Base-by-base conservation (phyloP, 1,284 basidiomycete species). In the Rhodotorula sp. region DNA sequence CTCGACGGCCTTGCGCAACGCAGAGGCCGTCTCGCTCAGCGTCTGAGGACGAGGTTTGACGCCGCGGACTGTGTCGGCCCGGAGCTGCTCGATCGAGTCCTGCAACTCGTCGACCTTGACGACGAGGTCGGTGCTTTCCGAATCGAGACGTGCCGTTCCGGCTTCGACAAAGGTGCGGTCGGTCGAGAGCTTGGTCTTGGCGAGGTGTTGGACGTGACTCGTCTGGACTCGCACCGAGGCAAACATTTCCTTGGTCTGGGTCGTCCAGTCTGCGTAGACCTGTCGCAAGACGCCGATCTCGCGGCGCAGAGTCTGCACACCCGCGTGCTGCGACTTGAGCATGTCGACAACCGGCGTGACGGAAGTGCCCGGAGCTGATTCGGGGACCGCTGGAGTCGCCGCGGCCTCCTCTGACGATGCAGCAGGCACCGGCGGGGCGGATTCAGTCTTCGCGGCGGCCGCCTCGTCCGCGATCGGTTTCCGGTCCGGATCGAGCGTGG, bases 221-320 rank as follows among this genome's bases (percentile, higher is more conserved):
- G 93, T 93, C 81, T 98, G 93, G 48, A 86, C 85, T 7, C 93
- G 88, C 38, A 98, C 84, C 18, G 87, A 84, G 18, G 85, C 84
- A 45, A 98, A 86, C 15, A 91, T 89, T 19, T 90, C 88, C 81
- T 95, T 95, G 49, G 95, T 95, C 79, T 91, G 88, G 74, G 87
- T 88, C 84, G 93, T 89, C 79, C 97, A 97, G 77, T 97, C 93
- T 43, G 88, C 88, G 81, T 99, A 97, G 54, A 97, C 83, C 81
- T 99, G 95, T 1, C 93, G 88, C 86, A 97, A 90, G 77, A 94
- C 86, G 0, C 92, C 95, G 12, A 99, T 85, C 79, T 99, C 95
- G 4, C 94, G 88, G 12, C 97, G 89, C 26, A 99, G 85, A 77
- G 90, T 90, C 81, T 95, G 93, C 19, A 98, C 89, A 79, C 97